These are phyloP conservation scores for Chenopodium suecicum DNA, from an alignment of 148 eudicot genomes.

Conservation along the genomic window DNA sequence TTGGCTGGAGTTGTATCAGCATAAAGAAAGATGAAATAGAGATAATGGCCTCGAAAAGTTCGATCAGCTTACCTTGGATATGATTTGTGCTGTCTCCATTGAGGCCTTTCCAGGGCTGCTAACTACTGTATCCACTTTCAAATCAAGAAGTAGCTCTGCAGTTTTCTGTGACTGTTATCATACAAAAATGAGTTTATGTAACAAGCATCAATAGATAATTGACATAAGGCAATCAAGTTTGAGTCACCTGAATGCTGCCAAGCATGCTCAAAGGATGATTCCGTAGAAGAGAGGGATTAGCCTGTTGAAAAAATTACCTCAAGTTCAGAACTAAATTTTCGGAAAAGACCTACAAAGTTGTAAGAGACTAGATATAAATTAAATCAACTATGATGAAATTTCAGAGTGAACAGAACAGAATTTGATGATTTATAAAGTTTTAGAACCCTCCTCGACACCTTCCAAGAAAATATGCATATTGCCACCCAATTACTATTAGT, in stretches of 20 bases:
- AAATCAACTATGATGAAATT: background rate
- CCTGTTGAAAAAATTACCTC: constrained; percentile 39
- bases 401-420: background rate
- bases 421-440: background rate
- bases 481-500: background rate
- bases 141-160: constrained; percentile 94
- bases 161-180: constrained; percentile 83
- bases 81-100: constrained; percentile 59
- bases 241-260: constrained; percentile 73
- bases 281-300: constrained; percentile 31
- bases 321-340: constrained; percentile 23
- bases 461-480: background rate
- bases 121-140: constrained; percentile 61
- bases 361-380: constrained; percentile 13
- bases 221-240: background rate
- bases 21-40: background rate
- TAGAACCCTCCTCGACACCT: background rate
- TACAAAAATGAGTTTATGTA: constrained; percentile 20
- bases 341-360: constrained; percentile 13
- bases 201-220: background rate
- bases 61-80: constrained; percentile 54
- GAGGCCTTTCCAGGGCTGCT: constrained; percentile 68
- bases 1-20: constrained; percentile 11
- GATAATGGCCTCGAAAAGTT: background rate
- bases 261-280: constrained; percentile 80